These are phyloP conservation scores for Cytospora piceicola DNA, from an alignment of 2,329 filamentous ascomycete genomes.

Conservation along the genomic window DNA sequence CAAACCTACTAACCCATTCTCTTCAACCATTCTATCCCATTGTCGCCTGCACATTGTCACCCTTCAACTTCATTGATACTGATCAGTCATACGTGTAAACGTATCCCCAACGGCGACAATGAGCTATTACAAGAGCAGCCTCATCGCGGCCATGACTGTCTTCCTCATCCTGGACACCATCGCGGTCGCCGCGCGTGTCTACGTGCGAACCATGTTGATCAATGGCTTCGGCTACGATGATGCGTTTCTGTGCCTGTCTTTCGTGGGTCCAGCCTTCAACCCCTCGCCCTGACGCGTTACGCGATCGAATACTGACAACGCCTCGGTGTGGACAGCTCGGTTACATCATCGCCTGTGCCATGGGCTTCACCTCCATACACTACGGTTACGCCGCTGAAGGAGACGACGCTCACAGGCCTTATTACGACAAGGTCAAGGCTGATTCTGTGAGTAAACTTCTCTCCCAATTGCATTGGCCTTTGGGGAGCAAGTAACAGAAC, in stretches of 20 bases:
- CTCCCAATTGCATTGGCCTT: too few relatives aligned
- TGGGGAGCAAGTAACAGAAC: not conserved
- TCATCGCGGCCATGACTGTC: constrained; percentile 34
- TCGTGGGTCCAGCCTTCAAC: constrained; percentile 30
- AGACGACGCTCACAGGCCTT: constrained; percentile 32
- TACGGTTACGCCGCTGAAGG: constrained; percentile 38
- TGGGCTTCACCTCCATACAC: constrained; percentile 38
- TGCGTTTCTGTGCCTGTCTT: constrained; percentile 36
- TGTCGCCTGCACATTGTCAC: not conserved
- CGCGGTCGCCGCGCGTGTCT: constrained; percentile 36
- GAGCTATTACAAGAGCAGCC: constrained; percentile 6
- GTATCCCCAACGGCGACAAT: constrained; percentile 1
- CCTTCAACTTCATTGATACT: not conserved
- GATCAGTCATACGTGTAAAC: not conserved
- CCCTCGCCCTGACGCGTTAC: not conserved
- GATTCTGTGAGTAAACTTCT: not conserved
- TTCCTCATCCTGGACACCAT: constrained; percentile 37
- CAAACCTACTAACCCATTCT: not conserved
- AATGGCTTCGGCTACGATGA: constrained; percentile 40
- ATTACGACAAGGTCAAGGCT: constrained; percentile 32
- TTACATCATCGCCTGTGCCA: constrained; percentile 36
- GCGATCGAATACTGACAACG: not conserved
- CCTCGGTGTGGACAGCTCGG: constrained; percentile 33
- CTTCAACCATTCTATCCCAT: not conserved
- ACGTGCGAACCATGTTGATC: constrained; percentile 38